phyloP scores from a whole-genome alignment of 768 basidiomycete species.

The Hypsizygus marmoreus region DNA sequence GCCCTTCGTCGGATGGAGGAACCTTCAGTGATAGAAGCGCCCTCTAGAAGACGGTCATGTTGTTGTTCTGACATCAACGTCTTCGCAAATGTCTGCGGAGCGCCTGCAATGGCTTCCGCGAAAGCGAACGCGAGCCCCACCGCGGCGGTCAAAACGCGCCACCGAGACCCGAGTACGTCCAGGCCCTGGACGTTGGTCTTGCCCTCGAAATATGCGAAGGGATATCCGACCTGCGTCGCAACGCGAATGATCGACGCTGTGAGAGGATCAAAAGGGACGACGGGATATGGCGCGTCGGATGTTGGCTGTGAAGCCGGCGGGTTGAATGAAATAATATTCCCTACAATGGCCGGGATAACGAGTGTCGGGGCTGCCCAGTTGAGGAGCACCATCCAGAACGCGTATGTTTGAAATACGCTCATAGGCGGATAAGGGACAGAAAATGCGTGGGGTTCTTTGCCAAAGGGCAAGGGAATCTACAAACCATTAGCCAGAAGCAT shows the following conservation, averaged over 20 bases:
- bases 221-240: slow-evolving; percentile 61
- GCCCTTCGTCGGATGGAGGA: slow-evolving; percentile 16
- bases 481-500: background rate
- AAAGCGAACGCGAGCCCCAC: slow-evolving; percentile 67
- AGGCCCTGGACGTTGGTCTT: slow-evolving; percentile 40
- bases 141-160: slow-evolving; percentile 57
- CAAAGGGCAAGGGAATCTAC: slow-evolving; percentile 30
- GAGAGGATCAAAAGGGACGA: slow-evolving; percentile 56
- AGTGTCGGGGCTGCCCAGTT: slow-evolving; percentile 69
- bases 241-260: slow-evolving; percentile 66
- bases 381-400: slow-evolving; percentile 55
- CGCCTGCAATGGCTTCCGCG: slow-evolving; percentile 59
- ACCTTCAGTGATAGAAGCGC: background rate
- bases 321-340: slow-evolving; percentile 64
- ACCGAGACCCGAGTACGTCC: slow-evolving; percentile 56
- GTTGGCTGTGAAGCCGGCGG: slow-evolving; percentile 29
- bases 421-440: slow-evolving; percentile 52
- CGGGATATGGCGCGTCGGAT: slow-evolving; percentile 13
- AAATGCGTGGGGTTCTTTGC: slow-evolving; percentile 21
- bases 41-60: slow-evolving; percentile 14
- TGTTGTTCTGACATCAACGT: slow-evolving; percentile 28
- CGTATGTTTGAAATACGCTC: slow-evolving; percentile 41
- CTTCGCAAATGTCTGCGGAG: slow-evolving; percentile 40
- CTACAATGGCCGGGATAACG: slow-evolving; percentile 57
- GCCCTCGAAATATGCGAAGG: slow-evolving; percentile 36